These are phyloP conservation scores for Hericium coralloides DNA, from an alignment of 768 basidiomycete species.

Conservation along the genomic window DNA sequence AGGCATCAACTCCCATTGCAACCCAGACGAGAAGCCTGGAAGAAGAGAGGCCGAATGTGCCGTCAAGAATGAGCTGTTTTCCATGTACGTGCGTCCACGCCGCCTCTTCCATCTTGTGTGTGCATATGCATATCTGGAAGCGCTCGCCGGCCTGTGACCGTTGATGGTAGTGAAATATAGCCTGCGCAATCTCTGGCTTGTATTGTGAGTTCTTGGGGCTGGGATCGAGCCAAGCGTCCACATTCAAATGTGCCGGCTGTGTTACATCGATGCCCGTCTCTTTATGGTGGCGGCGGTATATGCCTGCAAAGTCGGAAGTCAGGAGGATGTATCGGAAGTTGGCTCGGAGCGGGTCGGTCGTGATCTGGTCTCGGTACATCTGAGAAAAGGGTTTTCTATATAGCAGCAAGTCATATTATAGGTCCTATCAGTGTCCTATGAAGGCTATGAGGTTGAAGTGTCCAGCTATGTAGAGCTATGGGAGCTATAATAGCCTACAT, in stretches of 20 bases:
- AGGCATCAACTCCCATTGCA: slow-evolving; percentile 23
- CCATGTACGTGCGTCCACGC: slow-evolving; percentile 17
- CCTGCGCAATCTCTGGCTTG: slow-evolving; percentile 3
- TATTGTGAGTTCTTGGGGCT: slow-evolving; percentile 6
- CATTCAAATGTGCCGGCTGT: slow-evolving; percentile 10
- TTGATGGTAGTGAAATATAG: slow-evolving; percentile 22
- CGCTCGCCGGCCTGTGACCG: slow-evolving; percentile 15
- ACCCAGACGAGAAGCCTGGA: slow-evolving; percentile 21
- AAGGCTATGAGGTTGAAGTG: too few species aligned
- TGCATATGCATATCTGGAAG: slow-evolving; percentile 25
- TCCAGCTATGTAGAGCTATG: too few species aligned
- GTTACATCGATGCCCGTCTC: slow-evolving; percentile 9
- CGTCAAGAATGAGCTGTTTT: slow-evolving; percentile 12
- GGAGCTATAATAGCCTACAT: too few species aligned
- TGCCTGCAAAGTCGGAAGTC: slow-evolving; percentile 11
- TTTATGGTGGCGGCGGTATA: slow-evolving; percentile 17
- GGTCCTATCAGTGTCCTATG: too few species aligned
- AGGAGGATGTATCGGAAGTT: slow-evolving; percentile 17
- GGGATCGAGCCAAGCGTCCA: slow-evolving; percentile 18
- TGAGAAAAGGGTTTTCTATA: too few species aligned
- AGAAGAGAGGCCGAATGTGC: slow-evolving; percentile 14
- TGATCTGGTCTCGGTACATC: slow-evolving; percentile 3
- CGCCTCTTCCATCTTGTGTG: slow-evolving; percentile 14
- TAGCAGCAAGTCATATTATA: too few species aligned
- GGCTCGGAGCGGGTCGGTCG: neutral